A percentile compares a stretch with the other conserved stretches of the same genome.
Evolutionary conservation across 2,329 filamentous ascomycete species (phyloP).

Genomic region (Fusarium lyarnte): DNA sequence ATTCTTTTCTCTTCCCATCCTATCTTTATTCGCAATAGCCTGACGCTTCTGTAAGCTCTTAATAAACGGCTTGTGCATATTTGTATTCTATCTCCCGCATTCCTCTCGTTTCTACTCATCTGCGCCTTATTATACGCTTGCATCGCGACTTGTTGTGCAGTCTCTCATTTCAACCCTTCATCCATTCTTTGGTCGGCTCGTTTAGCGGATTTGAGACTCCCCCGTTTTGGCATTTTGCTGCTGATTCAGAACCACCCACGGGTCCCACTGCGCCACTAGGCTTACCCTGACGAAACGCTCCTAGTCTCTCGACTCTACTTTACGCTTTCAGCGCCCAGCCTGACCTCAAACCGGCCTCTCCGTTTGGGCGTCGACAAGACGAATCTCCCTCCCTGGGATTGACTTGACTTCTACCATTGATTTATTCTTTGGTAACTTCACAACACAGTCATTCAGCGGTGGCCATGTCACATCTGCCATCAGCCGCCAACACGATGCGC

Average conservation of each 20-base stretch:
- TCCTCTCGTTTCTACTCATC: constrained; percentile 1
- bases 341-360: constrained; percentile 1
- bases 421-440: background rate
- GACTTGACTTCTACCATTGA: constrained; percentile 3
- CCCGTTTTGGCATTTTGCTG: constrained; percentile 15
- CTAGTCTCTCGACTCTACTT: constrained; percentile 4
- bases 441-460: background rate
- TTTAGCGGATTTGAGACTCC: constrained; percentile 22
- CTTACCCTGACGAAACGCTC: constrained; percentile 14
- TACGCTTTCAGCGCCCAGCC: constrained; percentile 18
- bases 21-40: constrained; percentile 6
- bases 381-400: background rate
- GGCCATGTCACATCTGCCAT: constrained; percentile 30
- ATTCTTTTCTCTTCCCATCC: background rate
- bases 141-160: constrained; percentile 10
- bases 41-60: constrained; percentile 14
- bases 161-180: constrained; percentile 24
- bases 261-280: constrained; percentile 36
- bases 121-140: background rate
- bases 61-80: constrained; percentile 16
- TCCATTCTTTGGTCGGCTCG: constrained; percentile 17
- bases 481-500: constrained; percentile 52
- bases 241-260: constrained; percentile 30
- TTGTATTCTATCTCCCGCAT: background rate
- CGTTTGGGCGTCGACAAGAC: constrained; percentile 13